Evolutionary conservation across 345 rosid genomes (phyloP), one percentile per base, ranked within the genome.

Genomic region (Nasturtium officinale): DNA sequence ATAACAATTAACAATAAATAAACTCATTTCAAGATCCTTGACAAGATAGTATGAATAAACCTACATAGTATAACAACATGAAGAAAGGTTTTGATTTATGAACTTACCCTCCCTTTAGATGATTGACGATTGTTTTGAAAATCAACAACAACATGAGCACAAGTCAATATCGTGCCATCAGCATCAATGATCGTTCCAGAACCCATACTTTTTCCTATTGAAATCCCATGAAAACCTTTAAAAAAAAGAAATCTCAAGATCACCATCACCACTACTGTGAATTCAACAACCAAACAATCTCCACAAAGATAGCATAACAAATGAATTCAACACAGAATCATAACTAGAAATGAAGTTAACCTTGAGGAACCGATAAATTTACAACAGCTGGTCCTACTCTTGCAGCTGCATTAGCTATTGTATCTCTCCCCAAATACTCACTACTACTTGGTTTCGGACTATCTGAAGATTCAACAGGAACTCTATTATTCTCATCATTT

Each of bases 371-470:
- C n/a, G 97, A 86, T 10, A 91, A 52, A 80, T 94, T 87, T 61
- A 91, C 97, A 81, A 94, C 96, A 5, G 97, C 96, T 25, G 91
- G 90, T 69, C 86, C 92, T 52, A 88, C 82, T 65, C 68, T 86
- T 10, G 96, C 97, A 66, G 97, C 98, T 1, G 97, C 98, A 80
- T 85, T 89, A 23, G 96, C 96, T 33, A 91, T 83, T 28, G 86
- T 76, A 73, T 89, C 89, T 80, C 95, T 83, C 23, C 95, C 92
- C 54, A 90, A 76, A 79, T 83, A 93, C 43, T 43, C 47, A n/a
- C 83, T 78, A 38, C 77, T 46, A 66, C 80, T 50, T 5, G 87
- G 80, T 61, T 84, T 82, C 12, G 75, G 53, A 77, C 55, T 76
- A 68, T 80, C 87, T 2, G 82, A 85, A 65, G 65, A 69, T 20